Percentiles rank a stretch among this genome's conserved stretches.
phyloP scores from a whole-genome alignment of 768 basidiomycete genomes.

The Gautieria morchelliformis region DNA sequence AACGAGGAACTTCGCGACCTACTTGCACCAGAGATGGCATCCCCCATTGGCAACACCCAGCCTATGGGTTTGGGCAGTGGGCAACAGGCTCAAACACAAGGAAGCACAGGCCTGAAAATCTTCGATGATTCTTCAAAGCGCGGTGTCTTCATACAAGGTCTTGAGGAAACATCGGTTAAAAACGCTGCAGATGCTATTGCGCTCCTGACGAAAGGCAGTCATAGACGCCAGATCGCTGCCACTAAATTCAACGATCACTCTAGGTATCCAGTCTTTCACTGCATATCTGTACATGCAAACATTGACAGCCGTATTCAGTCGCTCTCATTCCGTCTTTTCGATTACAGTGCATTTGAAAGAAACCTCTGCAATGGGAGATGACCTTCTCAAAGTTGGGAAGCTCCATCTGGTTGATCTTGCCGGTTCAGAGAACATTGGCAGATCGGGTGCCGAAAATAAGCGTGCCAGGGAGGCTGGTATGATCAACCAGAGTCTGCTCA shows the following conservation, averaged over 20 bases:
- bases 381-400: conserved; percentile 87
- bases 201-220: conserved; percentile 80
- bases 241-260: conserved; percentile 98
- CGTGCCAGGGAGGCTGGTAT: conserved; percentile 94
- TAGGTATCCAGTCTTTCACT: conserved; percentile 20
- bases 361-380: conserved; percentile 65
- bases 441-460: conserved; percentile 92
- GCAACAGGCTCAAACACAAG: conserved; percentile 28
- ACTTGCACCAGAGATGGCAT: conserved; percentile 65
- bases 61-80: conserved; percentile 62
- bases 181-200: conserved; percentile 75
- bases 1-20: conserved; percentile 98
- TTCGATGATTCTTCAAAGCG: conserved; percentile 87
- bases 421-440: conserved; percentile 94
- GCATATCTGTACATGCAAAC: neutral
- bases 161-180: conserved; percentile 83
- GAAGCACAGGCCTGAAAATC: conserved; percentile 64
- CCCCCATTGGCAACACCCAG: conserved; percentile 53
- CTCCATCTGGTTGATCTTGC: conserved; percentile 96
- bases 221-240: conserved; percentile 84
- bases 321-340: conserved; percentile 97
- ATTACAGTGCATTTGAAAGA: conserved; percentile 92
- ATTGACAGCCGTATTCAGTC: conserved; percentile 31
- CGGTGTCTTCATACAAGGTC: conserved; percentile 87
- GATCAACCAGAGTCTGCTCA: conserved; percentile 95